phyloP scores from a whole-genome alignment of 2,329 filamentous ascomycete genomes.

The Blumeria hordei region DNA sequence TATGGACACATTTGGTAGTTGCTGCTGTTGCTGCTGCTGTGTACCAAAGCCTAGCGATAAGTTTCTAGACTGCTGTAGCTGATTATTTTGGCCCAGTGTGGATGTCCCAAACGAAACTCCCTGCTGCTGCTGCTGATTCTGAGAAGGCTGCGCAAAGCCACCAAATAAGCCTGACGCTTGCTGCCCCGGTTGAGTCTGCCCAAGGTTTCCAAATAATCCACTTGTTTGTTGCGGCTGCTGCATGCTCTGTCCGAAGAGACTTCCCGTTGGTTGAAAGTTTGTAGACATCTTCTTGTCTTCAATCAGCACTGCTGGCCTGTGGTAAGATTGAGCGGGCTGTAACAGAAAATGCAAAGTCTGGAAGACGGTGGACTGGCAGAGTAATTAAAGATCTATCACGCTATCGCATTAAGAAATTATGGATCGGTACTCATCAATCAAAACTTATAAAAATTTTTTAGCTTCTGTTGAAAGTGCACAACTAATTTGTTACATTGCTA shows the following conservation, averaged over 20 bases:
- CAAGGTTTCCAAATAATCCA: slow-evolving; percentile 6
- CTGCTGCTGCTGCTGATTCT: neutral
- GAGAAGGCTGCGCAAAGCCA: neutral
- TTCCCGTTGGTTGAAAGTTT: neutral
- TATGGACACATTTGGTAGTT: slow-evolving; percentile 6
- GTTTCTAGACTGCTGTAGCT: neutral
- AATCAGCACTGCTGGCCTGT: too few species aligned
- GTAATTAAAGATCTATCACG: too few species aligned
- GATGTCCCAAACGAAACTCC: slow-evolving; percentile 1
- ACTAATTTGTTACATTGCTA: too few species aligned
- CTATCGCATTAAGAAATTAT: too few species aligned
- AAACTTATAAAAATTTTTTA: too few species aligned
- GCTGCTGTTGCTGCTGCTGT: slow-evolving; percentile 3
- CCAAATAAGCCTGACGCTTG: neutral
- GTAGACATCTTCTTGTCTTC: neutral
- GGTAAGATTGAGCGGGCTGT: too few species aligned
- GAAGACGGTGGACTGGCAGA: too few species aligned
- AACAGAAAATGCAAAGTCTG: too few species aligned
- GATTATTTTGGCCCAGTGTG: neutral
- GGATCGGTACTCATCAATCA: too few species aligned
- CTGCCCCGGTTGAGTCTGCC: slow-evolving; percentile 8
- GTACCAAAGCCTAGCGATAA: neutral
- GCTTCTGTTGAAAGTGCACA: too few species aligned
- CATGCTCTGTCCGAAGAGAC: slow-evolving; percentile 1
- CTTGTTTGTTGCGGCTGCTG: slow-evolving; percentile 4